Conservation (phyloP, 768 basidiomycete genomes). For the Termitomyces bulborhizus region DNA sequence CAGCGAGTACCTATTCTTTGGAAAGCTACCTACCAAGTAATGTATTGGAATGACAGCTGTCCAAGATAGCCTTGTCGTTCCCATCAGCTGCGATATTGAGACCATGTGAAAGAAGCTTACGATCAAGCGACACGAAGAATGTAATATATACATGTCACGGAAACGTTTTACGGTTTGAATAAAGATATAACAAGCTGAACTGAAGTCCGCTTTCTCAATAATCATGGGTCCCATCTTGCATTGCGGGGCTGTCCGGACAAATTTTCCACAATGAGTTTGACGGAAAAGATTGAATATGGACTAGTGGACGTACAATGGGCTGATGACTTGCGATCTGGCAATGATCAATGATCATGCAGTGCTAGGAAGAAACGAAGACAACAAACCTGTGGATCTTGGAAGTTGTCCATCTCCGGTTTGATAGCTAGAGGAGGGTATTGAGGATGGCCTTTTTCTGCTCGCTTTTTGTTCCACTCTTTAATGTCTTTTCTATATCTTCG, state of each 20-base stretch:
- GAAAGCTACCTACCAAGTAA: neutral
- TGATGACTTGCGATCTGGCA: neutral
- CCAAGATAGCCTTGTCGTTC: neutral
- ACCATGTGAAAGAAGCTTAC: neutral
- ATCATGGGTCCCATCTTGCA: neutral
- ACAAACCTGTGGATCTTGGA: slow-evolving; percentile 30
- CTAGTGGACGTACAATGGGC: neutral
- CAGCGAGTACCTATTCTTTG: neutral
- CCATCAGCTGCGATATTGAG: neutral
- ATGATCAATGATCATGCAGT: neutral
- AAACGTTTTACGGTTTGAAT: neutral
- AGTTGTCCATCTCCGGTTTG: slow-evolving; percentile 27
- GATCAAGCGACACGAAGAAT: neutral
- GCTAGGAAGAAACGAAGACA: neutral
- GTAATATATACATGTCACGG: neutral
- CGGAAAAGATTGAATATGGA: neutral
- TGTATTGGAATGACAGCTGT: neutral
- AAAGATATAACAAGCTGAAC: neutral
- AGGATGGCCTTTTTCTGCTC: slow-evolving; percentile 10
- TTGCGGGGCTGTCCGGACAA: neutral
- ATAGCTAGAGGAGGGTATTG: slow-evolving; percentile 2
- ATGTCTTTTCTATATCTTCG: slow-evolving; percentile 20
- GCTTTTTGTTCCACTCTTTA: slow-evolving; percentile 13
- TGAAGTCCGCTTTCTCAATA: neutral
- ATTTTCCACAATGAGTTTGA: neutral